phyloP scores from a whole-genome alignment of 345 rosid species.

The Citrus hindsii region DNA sequence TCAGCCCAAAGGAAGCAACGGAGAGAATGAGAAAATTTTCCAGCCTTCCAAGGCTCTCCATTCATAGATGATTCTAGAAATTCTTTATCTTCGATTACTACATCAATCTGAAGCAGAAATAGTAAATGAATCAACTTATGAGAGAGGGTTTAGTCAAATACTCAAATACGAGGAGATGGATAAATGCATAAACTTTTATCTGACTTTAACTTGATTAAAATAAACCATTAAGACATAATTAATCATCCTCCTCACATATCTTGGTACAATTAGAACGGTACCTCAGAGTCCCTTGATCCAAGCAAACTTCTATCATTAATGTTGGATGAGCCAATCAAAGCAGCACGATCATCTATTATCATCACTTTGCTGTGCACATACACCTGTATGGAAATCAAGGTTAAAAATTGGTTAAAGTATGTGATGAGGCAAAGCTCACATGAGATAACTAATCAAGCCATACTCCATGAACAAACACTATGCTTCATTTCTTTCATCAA shows the following conservation, averaged over 20 bases:
- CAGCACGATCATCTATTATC: slow-evolving; percentile 69
- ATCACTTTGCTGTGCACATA: slow-evolving; percentile 93
- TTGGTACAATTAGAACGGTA: slow-evolving; percentile 16
- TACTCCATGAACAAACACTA: background rate
- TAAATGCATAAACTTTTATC: background rate
- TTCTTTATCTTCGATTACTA: slow-evolving; percentile 83
- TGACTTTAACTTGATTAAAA: background rate
- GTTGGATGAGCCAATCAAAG: slow-evolving; percentile 84
- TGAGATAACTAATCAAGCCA: background rate
- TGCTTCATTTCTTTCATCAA: background rate
- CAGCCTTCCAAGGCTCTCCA: slow-evolving; percentile 81
- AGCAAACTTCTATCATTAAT: slow-evolving; percentile 89
- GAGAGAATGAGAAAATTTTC: slow-evolving; percentile 67
- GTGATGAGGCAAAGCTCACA: no score
- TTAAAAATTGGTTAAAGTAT: background rate
- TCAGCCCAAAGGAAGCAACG: slow-evolving; percentile 84
- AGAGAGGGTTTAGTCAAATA: background rate
- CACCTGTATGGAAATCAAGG: slow-evolving; percentile 36
- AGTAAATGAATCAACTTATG: background rate
- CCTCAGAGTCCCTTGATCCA: slow-evolving; percentile 97
- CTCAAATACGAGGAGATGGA: background rate
- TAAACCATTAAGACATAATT: background rate
- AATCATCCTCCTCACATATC: background rate
- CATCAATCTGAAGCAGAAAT: slow-evolving; percentile 59
- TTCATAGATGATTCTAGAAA: slow-evolving; percentile 70